Percentiles rank a stretch among this genome's conserved stretches.
phyloP scores from a whole-genome alignment of 2,329 filamentous ascomycete species.

The Pestalotiopsis sp. region DNA sequence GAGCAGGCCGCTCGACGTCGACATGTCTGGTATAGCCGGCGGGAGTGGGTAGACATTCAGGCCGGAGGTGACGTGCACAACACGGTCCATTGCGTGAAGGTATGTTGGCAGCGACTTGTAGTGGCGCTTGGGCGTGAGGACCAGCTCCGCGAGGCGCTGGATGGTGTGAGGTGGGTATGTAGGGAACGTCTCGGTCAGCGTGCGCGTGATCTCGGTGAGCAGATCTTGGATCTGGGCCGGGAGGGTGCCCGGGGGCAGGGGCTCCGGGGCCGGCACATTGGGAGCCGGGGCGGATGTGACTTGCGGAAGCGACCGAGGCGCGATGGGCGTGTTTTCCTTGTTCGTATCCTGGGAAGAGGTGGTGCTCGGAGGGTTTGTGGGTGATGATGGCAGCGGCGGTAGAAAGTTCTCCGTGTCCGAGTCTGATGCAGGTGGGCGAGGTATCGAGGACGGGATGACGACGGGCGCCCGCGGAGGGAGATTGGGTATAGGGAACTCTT shows the following conservation, averaged over 20 bases:
- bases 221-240: constrained; percentile 65
- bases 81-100: constrained; percentile 85
- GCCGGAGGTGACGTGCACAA: constrained; percentile 85
- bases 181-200: constrained; percentile 67
- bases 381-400: constrained; percentile 47
- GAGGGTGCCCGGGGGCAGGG: constrained; percentile 45
- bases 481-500: constrained; percentile 73
- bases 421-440: constrained; percentile 36
- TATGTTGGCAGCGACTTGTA: constrained; percentile 83
- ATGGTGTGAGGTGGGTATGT: constrained; percentile 85
- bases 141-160: constrained; percentile 85
- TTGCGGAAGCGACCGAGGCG: constrained; percentile 31
- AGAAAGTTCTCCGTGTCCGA: constrained; percentile 41
- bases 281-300: constrained; percentile 16
- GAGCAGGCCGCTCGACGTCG: constrained; percentile 47
- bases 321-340: constrained; percentile 63
- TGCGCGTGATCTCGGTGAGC: constrained; percentile 58
- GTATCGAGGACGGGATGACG: constrained; percentile 27
- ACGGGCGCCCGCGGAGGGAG: constrained; percentile 42
- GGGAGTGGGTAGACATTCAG: constrained; percentile 82
- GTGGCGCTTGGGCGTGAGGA: constrained; percentile 73
- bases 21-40: constrained; percentile 59
- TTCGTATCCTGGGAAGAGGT: constrained; percentile 57
- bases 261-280: constrained; percentile 37
- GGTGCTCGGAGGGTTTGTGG: constrained; percentile 33